A percentile compares a stretch with the other conserved stretches of the same genome.
Conservation (phyloP, 192 early-diverging fungal genomes). For the Podila minutissima region DNA sequence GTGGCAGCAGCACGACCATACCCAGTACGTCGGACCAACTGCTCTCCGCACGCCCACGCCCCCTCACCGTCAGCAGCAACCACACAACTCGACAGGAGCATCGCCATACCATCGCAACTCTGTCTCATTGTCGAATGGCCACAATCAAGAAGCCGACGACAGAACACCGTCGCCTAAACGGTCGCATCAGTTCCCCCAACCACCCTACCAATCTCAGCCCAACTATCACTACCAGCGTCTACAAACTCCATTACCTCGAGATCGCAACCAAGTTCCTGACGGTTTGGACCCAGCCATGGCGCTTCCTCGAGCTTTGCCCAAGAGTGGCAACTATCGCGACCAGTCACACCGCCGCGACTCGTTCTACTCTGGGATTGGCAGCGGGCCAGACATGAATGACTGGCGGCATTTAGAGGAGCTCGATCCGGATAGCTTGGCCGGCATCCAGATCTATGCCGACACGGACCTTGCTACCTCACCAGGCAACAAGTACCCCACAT, state of each 20-base stretch:
- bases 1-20: conserved; percentile 6
- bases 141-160: background rate
- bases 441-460: conserved; percentile 43
- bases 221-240: conserved; percentile 8
- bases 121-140: background rate
- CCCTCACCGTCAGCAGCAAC: background rate
- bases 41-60: conserved; percentile 5
- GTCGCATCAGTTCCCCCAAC: background rate
- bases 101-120: background rate
- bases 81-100: background rate
- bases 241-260: background rate
- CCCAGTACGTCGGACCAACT: background rate
- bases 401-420: conserved; percentile 40
- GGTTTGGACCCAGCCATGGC: conserved; percentile 45
- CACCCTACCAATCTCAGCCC: background rate
- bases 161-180: background rate
- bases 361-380: conserved; percentile 45
- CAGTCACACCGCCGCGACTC: conserved; percentile 31
- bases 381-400: conserved; percentile 21
- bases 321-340: conserved; percentile 9
- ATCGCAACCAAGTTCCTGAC: conserved; percentile 12
- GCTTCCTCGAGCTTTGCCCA: conserved; percentile 39
- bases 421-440: conserved; percentile 31
- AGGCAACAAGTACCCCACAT: conserved; percentile 29
- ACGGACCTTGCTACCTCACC: conserved; percentile 18